Percentiles rank a stretch among this genome's conserved stretches.
These are phyloP conservation scores for Achaetomiella virescens DNA, from an alignment of 495 filamentous ascomycete genomes.

Conservation along the genomic window DNA sequence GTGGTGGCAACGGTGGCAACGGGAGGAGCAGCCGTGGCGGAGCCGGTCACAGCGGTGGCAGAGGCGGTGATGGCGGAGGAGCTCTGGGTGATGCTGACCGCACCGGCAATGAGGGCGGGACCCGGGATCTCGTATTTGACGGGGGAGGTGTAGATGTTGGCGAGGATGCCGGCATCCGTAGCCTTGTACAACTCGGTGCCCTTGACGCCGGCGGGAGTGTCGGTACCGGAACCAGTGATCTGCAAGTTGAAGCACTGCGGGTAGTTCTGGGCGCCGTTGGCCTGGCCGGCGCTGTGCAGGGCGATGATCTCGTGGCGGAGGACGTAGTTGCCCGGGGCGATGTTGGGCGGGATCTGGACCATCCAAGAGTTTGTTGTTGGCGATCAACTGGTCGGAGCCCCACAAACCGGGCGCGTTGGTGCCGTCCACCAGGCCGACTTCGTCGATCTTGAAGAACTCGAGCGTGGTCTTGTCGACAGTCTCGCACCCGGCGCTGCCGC, in stretches of 20 bases:
- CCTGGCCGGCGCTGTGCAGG: conserved; percentile 58
- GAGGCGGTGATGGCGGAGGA: conserved; percentile 14
- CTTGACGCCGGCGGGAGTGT: conserved; percentile 49
- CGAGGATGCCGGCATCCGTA: conserved; percentile 54
- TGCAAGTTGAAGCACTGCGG: conserved; percentile 73
- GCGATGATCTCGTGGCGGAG: conserved; percentile 78
- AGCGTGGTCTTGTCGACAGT: conserved; percentile 59
- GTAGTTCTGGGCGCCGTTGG: conserved; percentile 70
- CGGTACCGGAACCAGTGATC: conserved; percentile 60
- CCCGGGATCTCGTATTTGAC: conserved; percentile 44
- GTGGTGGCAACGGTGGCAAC: conserved; percentile 2
- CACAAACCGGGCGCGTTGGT: conserved; percentile 45
- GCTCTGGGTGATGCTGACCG: conserved; percentile 9
- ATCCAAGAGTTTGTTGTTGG: conserved; percentile 63
- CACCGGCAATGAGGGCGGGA: conserved; percentile 36
- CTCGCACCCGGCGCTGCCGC: conserved; percentile 57
- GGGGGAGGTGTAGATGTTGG: conserved; percentile 56
- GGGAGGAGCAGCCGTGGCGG: conserved; percentile 7
- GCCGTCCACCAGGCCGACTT: conserved; percentile 53
- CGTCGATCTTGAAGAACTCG: conserved; percentile 72
- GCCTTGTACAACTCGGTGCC: conserved; percentile 58
- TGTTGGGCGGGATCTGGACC: conserved; percentile 58
- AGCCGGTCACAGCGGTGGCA: conserved; percentile 15
- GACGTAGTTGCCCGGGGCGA: conserved; percentile 67
- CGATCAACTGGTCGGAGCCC: conserved; percentile 47